These are phyloP conservation scores for Trypanosoma boissoni DNA, from an alignment of 208 protist genomes.

Conservation along the genomic window DNA sequence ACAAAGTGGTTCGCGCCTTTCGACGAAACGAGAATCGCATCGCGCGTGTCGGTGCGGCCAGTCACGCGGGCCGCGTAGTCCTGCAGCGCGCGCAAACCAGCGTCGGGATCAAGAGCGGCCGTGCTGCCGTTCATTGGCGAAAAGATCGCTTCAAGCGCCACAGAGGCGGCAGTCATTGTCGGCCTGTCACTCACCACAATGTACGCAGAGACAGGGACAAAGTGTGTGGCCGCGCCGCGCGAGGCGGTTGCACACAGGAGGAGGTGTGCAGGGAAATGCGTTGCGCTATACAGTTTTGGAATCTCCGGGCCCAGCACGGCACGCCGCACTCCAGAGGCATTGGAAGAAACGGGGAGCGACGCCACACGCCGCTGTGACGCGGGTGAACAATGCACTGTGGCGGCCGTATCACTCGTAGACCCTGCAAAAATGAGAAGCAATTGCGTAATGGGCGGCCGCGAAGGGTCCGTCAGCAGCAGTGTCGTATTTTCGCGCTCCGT, in stretches of 20 bases:
- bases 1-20: constrained; percentile 32
- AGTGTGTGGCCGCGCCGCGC: constrained; percentile 18
- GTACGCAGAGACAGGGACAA: constrained; percentile 49
- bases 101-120: constrained; percentile 24
- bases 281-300: too few relatives aligned
- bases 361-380: constrained; percentile 18
- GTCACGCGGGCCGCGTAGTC: constrained; percentile 10
- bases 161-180: constrained; percentile 19
- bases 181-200: constrained; percentile 35
- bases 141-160: constrained; percentile 42
- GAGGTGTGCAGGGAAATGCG: too few relatives aligned
- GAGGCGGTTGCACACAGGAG: constrained; percentile 61
- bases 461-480: constrained; percentile 52
- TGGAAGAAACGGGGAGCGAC: constrained; percentile 25
- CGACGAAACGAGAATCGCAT: constrained; percentile 31
- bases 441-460: constrained; percentile 44
- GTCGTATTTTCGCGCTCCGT: constrained; percentile 27
- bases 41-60: not conserved
- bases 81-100: constrained; percentile 19
- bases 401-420: constrained; percentile 14
- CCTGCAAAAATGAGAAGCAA: constrained; percentile 35
- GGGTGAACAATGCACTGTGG: constrained; percentile 5
- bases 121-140: constrained; percentile 30
- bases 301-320: too few relatives aligned
- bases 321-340: too few relatives aligned